Conservation (phyloP, 257 asterid species). For the Nicotiana noctiflora region DNA sequence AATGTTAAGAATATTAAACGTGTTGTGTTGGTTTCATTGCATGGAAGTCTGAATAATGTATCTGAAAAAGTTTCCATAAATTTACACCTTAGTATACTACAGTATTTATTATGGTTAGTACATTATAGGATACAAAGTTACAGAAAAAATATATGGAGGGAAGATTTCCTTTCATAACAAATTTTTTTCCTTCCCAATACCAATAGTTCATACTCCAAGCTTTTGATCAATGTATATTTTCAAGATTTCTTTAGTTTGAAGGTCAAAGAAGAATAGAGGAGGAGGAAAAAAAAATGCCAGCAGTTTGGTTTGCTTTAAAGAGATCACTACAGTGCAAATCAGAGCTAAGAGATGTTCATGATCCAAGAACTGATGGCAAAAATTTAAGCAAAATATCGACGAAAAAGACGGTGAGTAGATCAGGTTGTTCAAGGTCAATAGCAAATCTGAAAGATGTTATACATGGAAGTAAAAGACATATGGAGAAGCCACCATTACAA, state of each 20-base stretch:
- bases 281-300: slow-evolving; percentile 46
- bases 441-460: slow-evolving; percentile 84
- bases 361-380: slow-evolving; percentile 30
- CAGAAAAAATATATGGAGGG: slow-evolving; percentile 17
- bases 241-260: background rate
- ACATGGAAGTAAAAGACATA: slow-evolving; percentile 86
- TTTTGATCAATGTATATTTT: background rate
- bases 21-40: background rate
- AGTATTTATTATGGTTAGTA: slow-evolving; percentile 12
- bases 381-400: slow-evolving; percentile 40
- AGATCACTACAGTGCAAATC: slow-evolving; percentile 68
- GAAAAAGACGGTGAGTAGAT: slow-evolving; percentile 37
- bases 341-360: slow-evolving; percentile 42
- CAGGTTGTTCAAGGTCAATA: slow-evolving; percentile 85
- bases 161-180: slow-evolving; percentile 13
- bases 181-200: background rate
- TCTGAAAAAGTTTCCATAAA: background rate
- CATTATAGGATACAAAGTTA: slow-evolving; percentile 17
- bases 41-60: background rate
- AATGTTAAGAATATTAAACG: slow-evolving; percentile 9
- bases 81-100: background rate
- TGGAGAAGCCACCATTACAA: slow-evolving; percentile 59
- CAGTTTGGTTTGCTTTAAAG: slow-evolving; percentile 71
- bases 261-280: background rate
- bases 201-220: background rate